phyloP scores from a whole-genome alignment of 202 grass and related monocot species.

The Zoysia matrella region DNA sequence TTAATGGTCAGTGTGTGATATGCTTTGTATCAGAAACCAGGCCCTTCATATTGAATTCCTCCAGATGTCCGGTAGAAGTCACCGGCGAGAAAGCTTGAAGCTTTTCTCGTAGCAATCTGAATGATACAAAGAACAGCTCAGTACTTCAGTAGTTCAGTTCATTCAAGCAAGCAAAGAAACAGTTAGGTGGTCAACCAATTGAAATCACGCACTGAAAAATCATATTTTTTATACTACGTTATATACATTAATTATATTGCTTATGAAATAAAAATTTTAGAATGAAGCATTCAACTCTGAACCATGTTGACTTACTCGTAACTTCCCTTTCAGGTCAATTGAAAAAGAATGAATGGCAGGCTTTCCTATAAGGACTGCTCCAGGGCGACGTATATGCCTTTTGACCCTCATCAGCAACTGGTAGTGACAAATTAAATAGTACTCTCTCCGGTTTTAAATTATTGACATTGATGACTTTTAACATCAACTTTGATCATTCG shows the following conservation, averaged over 20 bases:
- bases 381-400: slow-evolving; percentile 74
- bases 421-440: slow-evolving; percentile 1
- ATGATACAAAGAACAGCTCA: background rate
- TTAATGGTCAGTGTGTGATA: slow-evolving; percentile 66
- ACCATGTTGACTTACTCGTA: slow-evolving; percentile 67
- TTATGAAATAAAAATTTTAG: background rate
- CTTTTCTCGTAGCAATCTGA: slow-evolving; percentile 84
- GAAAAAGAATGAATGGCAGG: slow-evolving; percentile 87
- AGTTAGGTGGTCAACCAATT: background rate
- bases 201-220: background rate
- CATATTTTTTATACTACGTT: too few relatives aligned
- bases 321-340: slow-evolving; percentile 89
- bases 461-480: too few relatives aligned
- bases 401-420: slow-evolving; percentile 91
- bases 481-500: too few relatives aligned
- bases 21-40: slow-evolving; percentile 64
- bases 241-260: background rate
- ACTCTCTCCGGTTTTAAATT: too few relatives aligned
- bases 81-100: slow-evolving; percentile 72
- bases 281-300: background rate
- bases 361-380: slow-evolving; percentile 73
- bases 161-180: background rate
- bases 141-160: background rate
- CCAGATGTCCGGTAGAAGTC: slow-evolving; percentile 86
- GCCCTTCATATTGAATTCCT: slow-evolving; percentile 78